phyloP scores from a whole-genome alignment of 75 land plant genomes.

The Larix kaempferi region DNA sequence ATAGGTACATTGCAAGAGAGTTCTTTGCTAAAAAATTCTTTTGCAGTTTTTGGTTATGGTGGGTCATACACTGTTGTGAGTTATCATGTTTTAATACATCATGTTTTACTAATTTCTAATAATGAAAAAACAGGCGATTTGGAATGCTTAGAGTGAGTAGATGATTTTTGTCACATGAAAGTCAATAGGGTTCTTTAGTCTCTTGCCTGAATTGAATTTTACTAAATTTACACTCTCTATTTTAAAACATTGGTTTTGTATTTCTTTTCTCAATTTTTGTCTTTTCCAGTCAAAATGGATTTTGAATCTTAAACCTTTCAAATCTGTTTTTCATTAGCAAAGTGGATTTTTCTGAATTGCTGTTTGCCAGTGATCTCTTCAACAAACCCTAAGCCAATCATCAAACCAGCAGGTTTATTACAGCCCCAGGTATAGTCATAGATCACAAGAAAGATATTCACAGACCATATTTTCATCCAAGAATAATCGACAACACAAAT shows the following conservation, averaged over 20 bases:
- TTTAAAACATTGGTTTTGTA: background rate
- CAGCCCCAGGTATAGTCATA: no score
- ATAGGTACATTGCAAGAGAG: constrained; percentile 55
- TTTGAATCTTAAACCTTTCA: background rate
- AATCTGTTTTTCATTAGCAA: background rate
- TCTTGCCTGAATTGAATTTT: background rate
- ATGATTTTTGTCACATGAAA: background rate
- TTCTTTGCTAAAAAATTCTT: background rate
- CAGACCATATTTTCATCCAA: no score
- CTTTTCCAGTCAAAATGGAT: background rate
- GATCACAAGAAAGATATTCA: no score
- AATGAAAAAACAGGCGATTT: background rate
- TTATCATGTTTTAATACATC: background rate
- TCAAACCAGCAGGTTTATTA: no score
- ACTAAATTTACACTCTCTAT: background rate
- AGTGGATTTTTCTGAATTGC: no score
- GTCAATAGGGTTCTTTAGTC: background rate
- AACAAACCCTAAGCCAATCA: no score
- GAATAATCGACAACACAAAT: no score
- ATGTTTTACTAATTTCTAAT: no score
- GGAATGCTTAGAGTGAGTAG: background rate
- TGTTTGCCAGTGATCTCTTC: no score
- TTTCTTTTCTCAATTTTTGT: background rate
- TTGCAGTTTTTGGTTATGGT: constrained; percentile 11
- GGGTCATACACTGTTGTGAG: background rate